Percentiles rank a stretch among this genome's conserved stretches.
phyloP scores from a whole-genome alignment of 768 basidiomycete species.

The Agrocybe praecox region DNA sequence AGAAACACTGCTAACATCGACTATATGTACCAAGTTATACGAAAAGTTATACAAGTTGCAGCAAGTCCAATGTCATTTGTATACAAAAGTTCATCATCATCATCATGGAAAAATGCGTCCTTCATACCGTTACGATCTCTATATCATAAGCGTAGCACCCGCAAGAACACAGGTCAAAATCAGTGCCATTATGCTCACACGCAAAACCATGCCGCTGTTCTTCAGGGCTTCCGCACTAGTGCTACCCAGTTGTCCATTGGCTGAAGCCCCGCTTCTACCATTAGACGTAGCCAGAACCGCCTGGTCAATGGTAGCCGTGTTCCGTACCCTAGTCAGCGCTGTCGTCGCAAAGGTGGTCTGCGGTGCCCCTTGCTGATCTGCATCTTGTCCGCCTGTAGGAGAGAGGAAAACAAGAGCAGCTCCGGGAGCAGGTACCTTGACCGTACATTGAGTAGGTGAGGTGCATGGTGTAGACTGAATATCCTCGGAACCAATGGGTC shows the following conservation, averaged over 20 bases:
- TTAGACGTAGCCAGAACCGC: constrained; percentile 64
- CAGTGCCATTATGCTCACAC: not conserved
- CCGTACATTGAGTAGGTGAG: constrained; percentile 37
- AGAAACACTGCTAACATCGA: no score
- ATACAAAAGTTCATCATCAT: no score
- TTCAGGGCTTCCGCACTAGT: constrained; percentile 1
- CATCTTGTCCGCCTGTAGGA: constrained; percentile 30
- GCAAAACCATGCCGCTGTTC: not conserved
- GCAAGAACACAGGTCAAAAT: not conserved
- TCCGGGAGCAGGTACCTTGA: constrained; percentile 66
- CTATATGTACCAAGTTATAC: no score
- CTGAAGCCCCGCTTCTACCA: constrained; percentile 27
- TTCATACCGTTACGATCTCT: no score
- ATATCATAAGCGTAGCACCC: not conserved
- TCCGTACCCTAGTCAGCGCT: constrained; percentile 46
- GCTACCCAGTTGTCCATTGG: not conserved
- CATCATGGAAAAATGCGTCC: no score
- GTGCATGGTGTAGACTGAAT: constrained; percentile 57
- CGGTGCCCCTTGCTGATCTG: constrained; percentile 33
- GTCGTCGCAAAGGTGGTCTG: constrained; percentile 56
- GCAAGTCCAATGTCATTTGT: no score
- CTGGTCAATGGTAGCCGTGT: constrained; percentile 57
- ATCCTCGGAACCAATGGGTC: constrained; percentile 48
- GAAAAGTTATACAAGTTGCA: no score
- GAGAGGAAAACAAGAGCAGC: constrained; percentile 72